These are phyloP conservation scores for Ganoderma sinense DNA, from an alignment of 1,284 basidiomycete genomes.

Conservation along the genomic window DNA sequence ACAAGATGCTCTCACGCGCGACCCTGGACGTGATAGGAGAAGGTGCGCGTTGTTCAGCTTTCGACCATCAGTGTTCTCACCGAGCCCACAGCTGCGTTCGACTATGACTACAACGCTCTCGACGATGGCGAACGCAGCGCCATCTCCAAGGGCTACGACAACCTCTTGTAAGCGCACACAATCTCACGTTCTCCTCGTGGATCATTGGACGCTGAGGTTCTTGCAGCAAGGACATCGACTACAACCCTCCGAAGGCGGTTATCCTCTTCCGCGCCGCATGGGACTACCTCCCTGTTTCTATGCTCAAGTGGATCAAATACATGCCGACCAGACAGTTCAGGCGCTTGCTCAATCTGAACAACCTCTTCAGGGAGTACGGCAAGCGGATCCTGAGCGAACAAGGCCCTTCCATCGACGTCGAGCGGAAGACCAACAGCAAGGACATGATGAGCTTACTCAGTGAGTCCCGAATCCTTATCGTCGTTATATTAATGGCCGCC, in stretches of 20 bases:
- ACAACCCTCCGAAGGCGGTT: constrained; percentile 31
- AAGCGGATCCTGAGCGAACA: constrained; percentile 32
- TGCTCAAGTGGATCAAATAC: constrained; percentile 36
- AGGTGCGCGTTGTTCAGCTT: constrained; percentile 24
- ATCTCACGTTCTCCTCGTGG: neutral
- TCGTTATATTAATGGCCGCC: neutral
- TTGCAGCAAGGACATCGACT: constrained; percentile 22
- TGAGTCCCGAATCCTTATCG: constrained; percentile 27
- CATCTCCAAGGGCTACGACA: constrained; percentile 35
- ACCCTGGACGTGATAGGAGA: constrained; percentile 43
- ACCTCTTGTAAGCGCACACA: constrained; percentile 40
- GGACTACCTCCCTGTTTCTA: constrained; percentile 33
- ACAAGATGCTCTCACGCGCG: constrained; percentile 37
- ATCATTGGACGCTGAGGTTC: neutral
- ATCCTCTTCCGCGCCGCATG: constrained; percentile 36
- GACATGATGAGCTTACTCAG: constrained; percentile 53
- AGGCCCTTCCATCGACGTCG: constrained; percentile 1
- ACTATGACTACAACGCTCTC: constrained; percentile 39
- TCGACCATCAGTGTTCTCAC: neutral
- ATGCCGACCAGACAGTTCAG: constrained; percentile 35
- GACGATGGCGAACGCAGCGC: constrained; percentile 33
- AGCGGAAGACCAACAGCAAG: constrained; percentile 25
- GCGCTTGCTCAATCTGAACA: constrained; percentile 34
- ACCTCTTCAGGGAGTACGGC: constrained; percentile 32
- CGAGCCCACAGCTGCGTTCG: constrained; percentile 37